Evolutionary conservation across 768 basidiomycete genomes (phyloP).

Genomic region (Kwoniella pini): DNA sequence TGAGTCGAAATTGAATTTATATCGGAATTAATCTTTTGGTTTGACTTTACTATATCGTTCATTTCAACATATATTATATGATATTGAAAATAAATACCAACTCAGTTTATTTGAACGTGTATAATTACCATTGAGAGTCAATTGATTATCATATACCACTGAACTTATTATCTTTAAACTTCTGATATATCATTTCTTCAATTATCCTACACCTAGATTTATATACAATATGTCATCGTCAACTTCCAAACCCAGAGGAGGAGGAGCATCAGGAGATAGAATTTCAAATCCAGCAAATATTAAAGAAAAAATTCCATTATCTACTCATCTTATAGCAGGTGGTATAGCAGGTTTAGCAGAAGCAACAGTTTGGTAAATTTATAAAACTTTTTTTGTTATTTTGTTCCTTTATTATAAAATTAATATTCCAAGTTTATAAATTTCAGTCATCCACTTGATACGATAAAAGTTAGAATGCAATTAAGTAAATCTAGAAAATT

Average conservation of each 20-base stretch:
- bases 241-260: slow-evolving; percentile 43
- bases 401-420: neutral
- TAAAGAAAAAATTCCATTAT: slow-evolving; percentile 57
- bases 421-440: neutral
- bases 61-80: too few species aligned
- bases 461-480: slow-evolving; percentile 99
- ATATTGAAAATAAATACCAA: too few species aligned
- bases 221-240: slow-evolving; percentile 37
- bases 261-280: slow-evolving; percentile 40
- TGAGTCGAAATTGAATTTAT: neutral
- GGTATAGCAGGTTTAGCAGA: slow-evolving; percentile 92
- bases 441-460: slow-evolving; percentile 87
- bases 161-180: neutral
- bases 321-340: slow-evolving; percentile 82
- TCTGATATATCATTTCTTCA: too few species aligned
- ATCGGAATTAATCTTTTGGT: neutral
- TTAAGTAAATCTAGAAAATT: slow-evolving; percentile 75
- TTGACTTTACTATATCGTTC: neutral
- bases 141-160: too few species aligned
- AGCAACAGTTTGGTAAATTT: slow-evolving; percentile 62
- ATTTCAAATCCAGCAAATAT: slow-evolving; percentile 15
- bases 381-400: too few species aligned
- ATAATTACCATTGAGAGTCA: too few species aligned
- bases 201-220: too few species aligned
- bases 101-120: too few species aligned